Conservation (phyloP, 2,329 filamentous ascomycete genomes). For the Ceratocystis variospora region DNA sequence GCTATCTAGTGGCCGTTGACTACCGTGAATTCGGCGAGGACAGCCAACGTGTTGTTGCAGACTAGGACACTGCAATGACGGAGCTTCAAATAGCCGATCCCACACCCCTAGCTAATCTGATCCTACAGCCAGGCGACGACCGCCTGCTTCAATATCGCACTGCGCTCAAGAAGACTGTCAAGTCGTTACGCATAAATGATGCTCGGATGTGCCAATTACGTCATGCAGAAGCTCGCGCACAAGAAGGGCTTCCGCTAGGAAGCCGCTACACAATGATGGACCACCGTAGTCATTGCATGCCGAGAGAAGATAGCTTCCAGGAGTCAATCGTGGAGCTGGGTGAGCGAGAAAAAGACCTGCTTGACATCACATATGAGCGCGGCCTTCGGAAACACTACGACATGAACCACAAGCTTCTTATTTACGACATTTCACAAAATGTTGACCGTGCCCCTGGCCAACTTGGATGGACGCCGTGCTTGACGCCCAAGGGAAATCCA, state of each 20-base stretch:
- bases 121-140: slow-evolving; percentile 42
- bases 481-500: slow-evolving; percentile 51
- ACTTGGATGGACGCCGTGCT: slow-evolving; percentile 49
- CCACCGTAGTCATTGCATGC: slow-evolving; percentile 35
- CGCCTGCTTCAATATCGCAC: slow-evolving; percentile 38
- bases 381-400: slow-evolving; percentile 33
- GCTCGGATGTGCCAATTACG: slow-evolving; percentile 47
- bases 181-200: slow-evolving; percentile 25
- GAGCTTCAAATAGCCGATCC: slow-evolving; percentile 40
- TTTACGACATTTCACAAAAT: slow-evolving; percentile 59
- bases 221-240: slow-evolving; percentile 42
- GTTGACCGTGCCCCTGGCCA: slow-evolving; percentile 44
- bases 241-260: slow-evolving; percentile 31
- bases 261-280: slow-evolving; percentile 48
- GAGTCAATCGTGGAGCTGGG: slow-evolving; percentile 38
- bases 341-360: slow-evolving; percentile 48
- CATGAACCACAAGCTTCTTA: slow-evolving; percentile 30
- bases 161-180: slow-evolving; percentile 29
- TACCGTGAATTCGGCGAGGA: slow-evolving; percentile 25
- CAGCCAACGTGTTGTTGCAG: slow-evolving; percentile 23
- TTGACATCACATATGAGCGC: slow-evolving; percentile 48
- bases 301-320: slow-evolving; percentile 42
- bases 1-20: slow-evolving; percentile 46
- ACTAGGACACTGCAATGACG: slow-evolving; percentile 34
- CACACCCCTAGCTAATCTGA: slow-evolving; percentile 46